A percentile compares a stretch with the other conserved stretches of the same genome.
Conservation (phyloP, 148 eudicot species). For the Rhododendron henanense region DNA sequence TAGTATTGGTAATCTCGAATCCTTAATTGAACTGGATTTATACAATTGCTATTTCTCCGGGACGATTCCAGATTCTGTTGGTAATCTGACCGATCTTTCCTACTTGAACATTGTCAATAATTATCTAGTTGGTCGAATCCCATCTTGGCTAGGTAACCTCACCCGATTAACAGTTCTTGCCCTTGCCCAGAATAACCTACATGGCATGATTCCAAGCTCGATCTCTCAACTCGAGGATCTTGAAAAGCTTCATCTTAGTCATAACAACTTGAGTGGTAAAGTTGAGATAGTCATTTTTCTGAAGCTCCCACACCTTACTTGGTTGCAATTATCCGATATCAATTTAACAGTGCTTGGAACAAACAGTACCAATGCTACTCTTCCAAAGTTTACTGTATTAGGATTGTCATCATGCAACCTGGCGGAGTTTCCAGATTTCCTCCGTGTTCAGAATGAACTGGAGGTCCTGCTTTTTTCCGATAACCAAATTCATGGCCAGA, state of each 20-base stretch:
- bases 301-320: neutral
- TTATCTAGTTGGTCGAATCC: neutral
- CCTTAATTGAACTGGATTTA: neutral
- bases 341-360: neutral
- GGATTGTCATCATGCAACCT: neutral
- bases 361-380: neutral
- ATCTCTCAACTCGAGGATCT: too few relatives aligned
- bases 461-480: neutral
- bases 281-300: neutral
- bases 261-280: neutral
- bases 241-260: accelerated
- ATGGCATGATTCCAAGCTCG: too few relatives aligned
- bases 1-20: constrained; percentile 26
- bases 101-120: neutral
- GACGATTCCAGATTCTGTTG: neutral
- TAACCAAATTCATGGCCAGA: neutral
- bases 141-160: too few relatives aligned
- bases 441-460: neutral
- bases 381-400: neutral
- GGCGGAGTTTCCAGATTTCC: neutral
- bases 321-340: neutral
- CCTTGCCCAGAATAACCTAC: too few relatives aligned
- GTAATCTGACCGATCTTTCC: neutral
- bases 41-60: neutral
- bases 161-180: too few relatives aligned